Percentiles rank a stretch among this genome's conserved stretches.
These are phyloP conservation scores for Sporisorium sorghi DNA, from an alignment of 1,284 basidiomycete species.

Conservation along the genomic window DNA sequence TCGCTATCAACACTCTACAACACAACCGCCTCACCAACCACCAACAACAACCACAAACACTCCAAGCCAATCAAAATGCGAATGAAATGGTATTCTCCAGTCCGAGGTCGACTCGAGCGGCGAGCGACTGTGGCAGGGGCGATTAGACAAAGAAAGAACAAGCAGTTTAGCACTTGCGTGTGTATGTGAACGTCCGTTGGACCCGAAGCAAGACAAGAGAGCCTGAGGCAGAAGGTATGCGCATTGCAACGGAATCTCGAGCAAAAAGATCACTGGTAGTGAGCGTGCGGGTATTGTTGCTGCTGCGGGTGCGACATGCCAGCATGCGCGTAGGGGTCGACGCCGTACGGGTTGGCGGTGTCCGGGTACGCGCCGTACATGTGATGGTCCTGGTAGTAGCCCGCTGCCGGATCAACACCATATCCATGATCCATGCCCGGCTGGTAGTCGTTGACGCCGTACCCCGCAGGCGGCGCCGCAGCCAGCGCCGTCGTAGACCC, in stretches of 20 bases:
- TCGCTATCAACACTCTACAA: too few species aligned
- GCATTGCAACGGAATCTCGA: not conserved
- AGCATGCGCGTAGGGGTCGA: conserved; percentile 34
- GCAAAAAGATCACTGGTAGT: conserved; percentile 23
- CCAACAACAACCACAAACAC: not conserved
- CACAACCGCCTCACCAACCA: too few species aligned
- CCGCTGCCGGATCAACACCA: conserved; percentile 26
- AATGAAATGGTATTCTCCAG: not conserved
- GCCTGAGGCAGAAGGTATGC: not conserved
- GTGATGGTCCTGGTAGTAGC: conserved; percentile 26
- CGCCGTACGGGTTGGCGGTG: conserved; percentile 15
- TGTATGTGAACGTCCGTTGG: not conserved
- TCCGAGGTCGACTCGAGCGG: not conserved
- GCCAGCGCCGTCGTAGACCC: conserved; percentile 48
- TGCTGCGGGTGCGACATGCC: conserved; percentile 38
- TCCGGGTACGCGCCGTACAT: conserved; percentile 25
- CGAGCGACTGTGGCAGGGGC: not conserved
- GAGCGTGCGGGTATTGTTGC: conserved; percentile 22
- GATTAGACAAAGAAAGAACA: not conserved
- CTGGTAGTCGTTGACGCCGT: conserved; percentile 28
- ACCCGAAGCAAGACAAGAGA: conserved; percentile 7
- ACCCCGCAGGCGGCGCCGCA: conserved; percentile 24
- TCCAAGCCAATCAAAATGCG: too few species aligned
- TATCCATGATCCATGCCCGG: conserved; percentile 29
- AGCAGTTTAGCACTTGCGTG: too few species aligned